A percentile compares a stretch with the other conserved stretches of the same genome.
phyloP scores from a whole-genome alignment of 2,329 filamentous ascomycete genomes.

The Cytospora chrysosperma region DNA sequence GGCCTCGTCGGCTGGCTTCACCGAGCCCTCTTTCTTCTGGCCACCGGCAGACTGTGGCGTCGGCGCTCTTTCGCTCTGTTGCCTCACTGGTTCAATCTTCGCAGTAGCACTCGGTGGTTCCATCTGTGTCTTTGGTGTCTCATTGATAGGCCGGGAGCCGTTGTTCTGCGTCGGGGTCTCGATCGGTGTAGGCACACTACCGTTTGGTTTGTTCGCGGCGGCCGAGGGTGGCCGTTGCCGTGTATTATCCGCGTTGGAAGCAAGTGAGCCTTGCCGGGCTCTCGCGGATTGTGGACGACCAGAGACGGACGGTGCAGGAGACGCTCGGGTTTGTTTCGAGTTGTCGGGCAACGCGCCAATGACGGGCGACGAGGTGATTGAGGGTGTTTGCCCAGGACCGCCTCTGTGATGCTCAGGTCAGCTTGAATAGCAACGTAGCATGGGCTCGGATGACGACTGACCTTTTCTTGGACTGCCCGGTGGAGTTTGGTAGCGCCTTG shows the following conservation, averaged over 20 bases:
- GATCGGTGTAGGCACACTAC: slow-evolving; percentile 40
- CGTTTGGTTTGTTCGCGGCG: slow-evolving; percentile 61
- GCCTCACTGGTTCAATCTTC: slow-evolving; percentile 35
- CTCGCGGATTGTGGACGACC: slow-evolving; percentile 67
- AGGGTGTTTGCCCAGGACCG: slow-evolving; percentile 53
- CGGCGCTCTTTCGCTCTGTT: slow-evolving; percentile 18
- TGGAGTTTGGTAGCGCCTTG: slow-evolving; percentile 64
- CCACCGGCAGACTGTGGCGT: slow-evolving; percentile 27
- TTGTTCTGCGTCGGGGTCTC: slow-evolving; percentile 36
- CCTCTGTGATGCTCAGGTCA: slow-evolving; percentile 31
- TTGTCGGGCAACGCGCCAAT: slow-evolving; percentile 66
- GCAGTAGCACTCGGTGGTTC: slow-evolving; percentile 45
- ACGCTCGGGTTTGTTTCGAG: slow-evolving; percentile 50
- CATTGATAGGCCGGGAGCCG: slow-evolving; percentile 36
- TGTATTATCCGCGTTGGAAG: slow-evolving; percentile 55
- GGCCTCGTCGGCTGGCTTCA: slow-evolving; percentile 45
- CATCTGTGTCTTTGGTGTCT: slow-evolving; percentile 46
- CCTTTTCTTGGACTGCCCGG: slow-evolving; percentile 78
- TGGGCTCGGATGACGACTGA: slow-evolving; percentile 39
- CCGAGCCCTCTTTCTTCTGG: slow-evolving; percentile 36
- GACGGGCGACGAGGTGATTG: slow-evolving; percentile 73
- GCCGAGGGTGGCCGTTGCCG: slow-evolving; percentile 58
- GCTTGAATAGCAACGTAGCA: slow-evolving; percentile 31
- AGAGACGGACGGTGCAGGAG: slow-evolving; percentile 57
- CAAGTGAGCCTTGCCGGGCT: slow-evolving; percentile 72